Evolutionary conservation across 1,284 basidiomycete species (phyloP), one percentile per base, ranked within the genome.

Genomic region (Bondarzewia mesenterica): DNA sequence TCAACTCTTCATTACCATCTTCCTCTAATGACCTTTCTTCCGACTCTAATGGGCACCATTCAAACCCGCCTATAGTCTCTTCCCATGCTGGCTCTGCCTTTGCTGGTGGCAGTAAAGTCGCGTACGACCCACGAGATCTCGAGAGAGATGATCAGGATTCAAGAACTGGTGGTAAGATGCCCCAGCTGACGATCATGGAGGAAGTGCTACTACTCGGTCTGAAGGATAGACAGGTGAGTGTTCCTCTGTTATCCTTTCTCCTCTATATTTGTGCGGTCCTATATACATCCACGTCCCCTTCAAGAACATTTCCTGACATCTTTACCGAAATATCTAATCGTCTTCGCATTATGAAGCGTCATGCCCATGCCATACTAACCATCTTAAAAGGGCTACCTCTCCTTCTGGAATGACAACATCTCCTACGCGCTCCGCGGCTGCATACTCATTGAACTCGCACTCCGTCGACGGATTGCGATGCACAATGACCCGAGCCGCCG

Each of bases 391-490:
- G 92, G 91, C 38, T 94, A 94, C 64, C 80, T 95, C 16, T 93
- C 91, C 1, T 95, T 96, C 65, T 95, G 91, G 93, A 97, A 97
- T 66, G 93, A 97, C 72, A 96, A 95, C 68, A 97, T 96, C 56
- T 95, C 92, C 0, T 97, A 97, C 66, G 92, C 93, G 12, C 76
- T 97, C 2, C 80, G 93, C 16, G 93, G 93, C 3, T 96, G 93
- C 65, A 96, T 97, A 60, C 78, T 97, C 53, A 86, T 96, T 51
- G 93, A 97, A 65, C 84, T 97, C 49, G 93, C 93, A 0, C 78
- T 97, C 14, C 79, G 93, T 39, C 76, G 91, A 54, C 79, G 93
- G 44, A 94, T 97, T 65, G 90, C 89, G 2, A 79, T 96, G 58
- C 85, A 92, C 42, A 78, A 80, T 57, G 93, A 96, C 63, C 83